Conservation (phyloP, 1,139 yeast genomes). For the Yamadazyma sp. region DNA sequence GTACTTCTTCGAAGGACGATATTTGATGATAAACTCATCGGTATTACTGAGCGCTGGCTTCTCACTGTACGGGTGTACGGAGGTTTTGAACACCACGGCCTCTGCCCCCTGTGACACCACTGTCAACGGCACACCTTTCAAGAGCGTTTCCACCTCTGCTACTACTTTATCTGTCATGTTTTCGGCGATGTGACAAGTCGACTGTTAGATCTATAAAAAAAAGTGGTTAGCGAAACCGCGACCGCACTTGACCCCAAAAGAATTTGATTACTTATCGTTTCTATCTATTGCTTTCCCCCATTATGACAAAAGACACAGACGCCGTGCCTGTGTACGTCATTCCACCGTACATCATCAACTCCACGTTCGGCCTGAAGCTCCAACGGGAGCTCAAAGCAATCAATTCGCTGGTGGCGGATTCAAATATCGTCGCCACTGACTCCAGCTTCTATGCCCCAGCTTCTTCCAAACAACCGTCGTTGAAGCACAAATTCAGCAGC, state of each 20-base stretch:
- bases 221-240: neutral
- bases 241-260: too few species aligned
- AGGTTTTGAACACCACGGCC: conserved; percentile 72
- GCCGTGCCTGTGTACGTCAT: conserved; percentile 27
- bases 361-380: conserved; percentile 37
- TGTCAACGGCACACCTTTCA: conserved; percentile 49
- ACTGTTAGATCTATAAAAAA: neutral
- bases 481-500: conserved; percentile 24
- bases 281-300: neutral
- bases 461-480: conserved; percentile 2
- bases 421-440: conserved; percentile 18
- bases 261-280: too few species aligned
- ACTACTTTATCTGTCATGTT: conserved; percentile 46
- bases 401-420: conserved; percentile 27
- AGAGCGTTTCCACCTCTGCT: conserved; percentile 37
- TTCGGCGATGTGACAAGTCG: neutral
- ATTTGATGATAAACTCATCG: conserved; percentile 65
- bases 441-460: conserved; percentile 3
- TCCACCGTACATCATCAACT: conserved; percentile 45
- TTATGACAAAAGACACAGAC: conserved; percentile 4
- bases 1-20: conserved; percentile 84
- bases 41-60: conserved; percentile 16
- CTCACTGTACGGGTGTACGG: conserved; percentile 61
- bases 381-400: conserved; percentile 23
- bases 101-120: conserved; percentile 94